Evolutionary conservation across 805 yeast species (phyloP), one percentile per base, ranked within the genome.

Genomic region (Candida nonsorbophila): DNA sequence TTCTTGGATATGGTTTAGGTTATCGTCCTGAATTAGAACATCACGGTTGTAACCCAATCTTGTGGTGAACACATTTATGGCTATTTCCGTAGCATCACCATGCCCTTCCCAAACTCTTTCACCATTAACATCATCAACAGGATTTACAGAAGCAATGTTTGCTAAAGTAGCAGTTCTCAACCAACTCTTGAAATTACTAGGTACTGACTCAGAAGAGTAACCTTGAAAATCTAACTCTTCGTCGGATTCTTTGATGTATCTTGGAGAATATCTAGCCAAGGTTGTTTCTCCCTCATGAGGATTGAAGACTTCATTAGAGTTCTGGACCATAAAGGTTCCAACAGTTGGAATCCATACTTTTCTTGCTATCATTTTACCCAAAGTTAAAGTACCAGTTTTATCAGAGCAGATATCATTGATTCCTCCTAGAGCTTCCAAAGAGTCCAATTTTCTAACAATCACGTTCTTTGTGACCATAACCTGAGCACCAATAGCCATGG

Each of bases 401-500:
- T 82, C 92, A 2, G 88, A 82, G 50, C 90, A 82, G 40, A 82
- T 79, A 41, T 80, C 86, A 41, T 79, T 78, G 32, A 83, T 80
- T 12, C 86, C 80, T 14, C 92, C 92, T 25, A 82, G 62, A 22
- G 84, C 86, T 47, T 82, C 92, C 27, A 82, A 65, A 1, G 90
- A 79, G 50, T 82, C 90, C 38, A 82, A 63, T 42, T 79, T 83
- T 44, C 90, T 67, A 6, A 84, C 84, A 54, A 82, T 77, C 19
- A 83, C 92, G 42, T 79, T 64, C 47, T 77, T 70, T 22, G 63
- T 51, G n/a, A 76, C 78, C 78, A 85, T 76, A 22, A 72, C 77
- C 44, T 76, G 75, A 40, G 95, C 77, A 38, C 94, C 82, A 43
- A 79, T 79, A 1, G 90, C 86, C 88, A 83, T 82, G 1, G 90